A percentile compares a stretch with the other conserved stretches of the same genome.
phyloP scores from a whole-genome alignment of 176 grass and related monocot genomes.

The Ensete glaucum region DNA sequence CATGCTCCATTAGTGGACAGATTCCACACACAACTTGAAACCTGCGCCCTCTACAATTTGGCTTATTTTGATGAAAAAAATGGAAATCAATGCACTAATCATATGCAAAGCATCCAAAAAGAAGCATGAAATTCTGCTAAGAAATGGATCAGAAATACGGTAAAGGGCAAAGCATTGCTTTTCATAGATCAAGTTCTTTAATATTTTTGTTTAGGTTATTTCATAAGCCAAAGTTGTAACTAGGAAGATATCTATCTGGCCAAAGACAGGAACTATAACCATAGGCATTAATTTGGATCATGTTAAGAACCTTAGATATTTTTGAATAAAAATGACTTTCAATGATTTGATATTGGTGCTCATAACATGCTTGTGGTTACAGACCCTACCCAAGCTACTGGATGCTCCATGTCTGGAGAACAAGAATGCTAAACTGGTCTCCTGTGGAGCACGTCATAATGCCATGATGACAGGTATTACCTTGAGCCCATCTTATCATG shows the following conservation, averaged over 20 bases:
- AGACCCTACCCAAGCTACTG: constrained; percentile 85
- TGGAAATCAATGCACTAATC: neutral
- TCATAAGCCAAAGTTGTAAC: neutral
- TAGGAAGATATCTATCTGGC: too few species aligned
- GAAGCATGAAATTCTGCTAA: neutral
- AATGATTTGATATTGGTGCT: neutral
- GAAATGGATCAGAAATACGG: neutral
- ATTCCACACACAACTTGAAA: neutral
- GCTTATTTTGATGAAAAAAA: neutral
- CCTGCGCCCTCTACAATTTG: neutral
- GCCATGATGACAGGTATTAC: constrained; percentile 87
- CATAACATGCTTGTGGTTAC: neutral
- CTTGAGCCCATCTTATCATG: neutral
- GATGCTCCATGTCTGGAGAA: constrained; percentile 85
- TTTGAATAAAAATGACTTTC: neutral
- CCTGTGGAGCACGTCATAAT: constrained; percentile 97
- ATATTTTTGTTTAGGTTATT: neutral
- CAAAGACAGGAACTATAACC: too few species aligned
- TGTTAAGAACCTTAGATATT: neutral
- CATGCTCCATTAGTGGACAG: neutral
- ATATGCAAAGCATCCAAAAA: neutral
- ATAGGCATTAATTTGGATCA: too few species aligned
- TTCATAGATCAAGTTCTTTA: neutral
- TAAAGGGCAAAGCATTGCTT: neutral
- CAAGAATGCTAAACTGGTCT: constrained; percentile 72